These are phyloP conservation scores for Stylonectria norvegica DNA, from an alignment of 2,329 filamentous ascomycete genomes.

Conservation along the genomic window DNA sequence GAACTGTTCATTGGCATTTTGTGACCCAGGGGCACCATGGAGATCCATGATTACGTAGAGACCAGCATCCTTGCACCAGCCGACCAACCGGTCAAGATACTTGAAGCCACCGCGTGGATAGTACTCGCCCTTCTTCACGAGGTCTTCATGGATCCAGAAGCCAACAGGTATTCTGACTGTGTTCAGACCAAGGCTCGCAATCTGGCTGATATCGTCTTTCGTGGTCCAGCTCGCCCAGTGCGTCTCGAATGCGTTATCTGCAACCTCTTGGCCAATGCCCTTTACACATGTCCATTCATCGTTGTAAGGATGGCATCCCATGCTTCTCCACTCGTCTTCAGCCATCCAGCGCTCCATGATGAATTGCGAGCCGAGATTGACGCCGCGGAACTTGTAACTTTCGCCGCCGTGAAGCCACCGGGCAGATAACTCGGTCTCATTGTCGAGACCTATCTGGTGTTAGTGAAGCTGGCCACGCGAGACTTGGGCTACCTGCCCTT, in stretches of 20 bases:
- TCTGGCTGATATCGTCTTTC: slow-evolving; percentile 21
- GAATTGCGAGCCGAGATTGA: slow-evolving; percentile 28
- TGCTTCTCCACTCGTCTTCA: slow-evolving; percentile 16
- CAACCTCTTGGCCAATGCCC: slow-evolving; percentile 20
- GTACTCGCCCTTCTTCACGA: slow-evolving; percentile 19
- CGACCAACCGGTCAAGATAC: slow-evolving; percentile 25
- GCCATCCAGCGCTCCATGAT: slow-evolving; percentile 29
- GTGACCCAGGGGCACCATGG: slow-evolving; percentile 21
- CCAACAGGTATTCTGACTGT: slow-evolving; percentile 27
- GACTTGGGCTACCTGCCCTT: slow-evolving; percentile 14
- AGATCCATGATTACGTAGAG: slow-evolving; percentile 27
- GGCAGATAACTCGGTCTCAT: slow-evolving; percentile 3
- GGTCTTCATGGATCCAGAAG: slow-evolving; percentile 26
- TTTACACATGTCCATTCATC: slow-evolving; percentile 27
- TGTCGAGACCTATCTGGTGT: background rate
- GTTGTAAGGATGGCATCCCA: slow-evolving; percentile 25
- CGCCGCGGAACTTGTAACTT: slow-evolving; percentile 21
- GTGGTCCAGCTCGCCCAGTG: slow-evolving; percentile 27
- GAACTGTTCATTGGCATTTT: slow-evolving; percentile 23
- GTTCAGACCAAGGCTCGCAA: slow-evolving; percentile 21
- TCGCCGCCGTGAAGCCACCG: slow-evolving; percentile 18
- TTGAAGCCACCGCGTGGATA: slow-evolving; percentile 22
- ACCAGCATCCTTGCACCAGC: slow-evolving; percentile 22
- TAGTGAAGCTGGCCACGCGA: slow-evolving; percentile 22
- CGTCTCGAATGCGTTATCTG: slow-evolving; percentile 20